phyloP scores from a whole-genome alignment of 257 asterid species.

The Nicotiana otophora region DNA sequence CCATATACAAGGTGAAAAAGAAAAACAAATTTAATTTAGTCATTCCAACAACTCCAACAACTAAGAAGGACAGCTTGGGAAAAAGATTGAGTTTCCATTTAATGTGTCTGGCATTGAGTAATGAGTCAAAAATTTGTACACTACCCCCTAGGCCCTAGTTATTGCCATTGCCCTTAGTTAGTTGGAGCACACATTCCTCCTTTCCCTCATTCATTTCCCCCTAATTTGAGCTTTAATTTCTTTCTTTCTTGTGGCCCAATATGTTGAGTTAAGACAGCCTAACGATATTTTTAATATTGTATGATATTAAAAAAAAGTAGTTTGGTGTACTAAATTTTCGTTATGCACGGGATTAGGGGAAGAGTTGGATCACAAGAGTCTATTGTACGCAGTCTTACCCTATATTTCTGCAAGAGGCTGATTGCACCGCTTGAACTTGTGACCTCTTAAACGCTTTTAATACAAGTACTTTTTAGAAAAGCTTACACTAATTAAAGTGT shows the following conservation, averaged over 20 bases:
- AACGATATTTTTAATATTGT: too few relatives aligned
- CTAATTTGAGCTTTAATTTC: background rate
- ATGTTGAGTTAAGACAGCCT: too few relatives aligned
- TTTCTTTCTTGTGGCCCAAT: too few relatives aligned
- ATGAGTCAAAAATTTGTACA: slow-evolving; percentile 24
- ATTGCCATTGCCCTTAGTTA: slow-evolving; percentile 25
- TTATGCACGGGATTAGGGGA: too few relatives aligned
- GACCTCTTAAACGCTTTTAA: too few relatives aligned
- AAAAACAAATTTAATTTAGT: background rate
- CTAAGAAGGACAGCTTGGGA: slow-evolving; percentile 39
- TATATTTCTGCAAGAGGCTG: too few relatives aligned
- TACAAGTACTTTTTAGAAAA: too few relatives aligned
- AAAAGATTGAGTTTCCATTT: slow-evolving; percentile 39
- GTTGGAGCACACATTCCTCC: slow-evolving; percentile 7
- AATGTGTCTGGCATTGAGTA: slow-evolving; percentile 53
- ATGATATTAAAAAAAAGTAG: too few relatives aligned
- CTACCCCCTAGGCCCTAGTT: slow-evolving; percentile 14
- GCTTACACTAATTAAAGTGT: too few relatives aligned
- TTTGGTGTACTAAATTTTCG: rapidly evolving
- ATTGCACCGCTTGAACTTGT: too few relatives aligned
- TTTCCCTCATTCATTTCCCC: background rate
- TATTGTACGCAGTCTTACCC: too few relatives aligned
- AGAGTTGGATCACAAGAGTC: rapidly evolving
- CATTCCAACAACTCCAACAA: slow-evolving; percentile 21
- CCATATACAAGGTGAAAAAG: slow-evolving; percentile 6